A percentile compares a stretch with the other conserved stretches of the same genome.
These are phyloP conservation scores for Epichloe coenophiala DNA, from an alignment of 2,329 filamentous ascomycete genomes.

Conservation along the genomic window DNA sequence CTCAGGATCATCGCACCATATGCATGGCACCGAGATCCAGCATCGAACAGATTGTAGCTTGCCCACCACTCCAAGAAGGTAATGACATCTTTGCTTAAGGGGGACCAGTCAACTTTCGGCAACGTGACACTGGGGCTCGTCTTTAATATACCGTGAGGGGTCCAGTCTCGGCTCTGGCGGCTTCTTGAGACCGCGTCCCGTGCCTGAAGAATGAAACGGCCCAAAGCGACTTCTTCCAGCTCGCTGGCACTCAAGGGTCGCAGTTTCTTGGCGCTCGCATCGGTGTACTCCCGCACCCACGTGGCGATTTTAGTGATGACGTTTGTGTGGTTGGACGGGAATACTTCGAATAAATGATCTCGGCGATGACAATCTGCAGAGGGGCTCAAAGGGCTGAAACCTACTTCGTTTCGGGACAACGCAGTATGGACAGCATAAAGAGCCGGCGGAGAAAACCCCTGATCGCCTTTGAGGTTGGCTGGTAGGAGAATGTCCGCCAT, in stretches of 20 bases:
- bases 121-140: conserved; percentile 14
- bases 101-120: conserved; percentile 15
- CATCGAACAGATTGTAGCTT: conserved; percentile 38
- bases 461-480: conserved; percentile 18
- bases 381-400: conserved; percentile 40
- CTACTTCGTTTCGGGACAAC: conserved; percentile 44
- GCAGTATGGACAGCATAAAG: conserved; percentile 60
- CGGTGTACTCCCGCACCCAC: conserved; percentile 21
- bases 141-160: conserved; percentile 32
- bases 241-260: conserved; percentile 8
- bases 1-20: conserved; percentile 53
- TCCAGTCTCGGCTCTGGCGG: conserved; percentile 34
- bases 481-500: conserved; percentile 33
- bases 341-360: conserved; percentile 47
- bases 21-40: conserved; percentile 39
- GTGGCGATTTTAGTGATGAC: conserved; percentile 18
- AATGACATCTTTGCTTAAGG: conserved; percentile 36
- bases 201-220: conserved; percentile 35
- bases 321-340: conserved; percentile 17
- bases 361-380: conserved; percentile 33
- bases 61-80: conserved; percentile 59
- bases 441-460: conserved; percentile 28
- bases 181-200: conserved; percentile 36
- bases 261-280: conserved; percentile 8
- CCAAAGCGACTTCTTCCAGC: conserved; percentile 15